Evolutionary conservation across 2,329 filamentous ascomycete species (phyloP).

Genomic region (Fusarium hostae): DNA sequence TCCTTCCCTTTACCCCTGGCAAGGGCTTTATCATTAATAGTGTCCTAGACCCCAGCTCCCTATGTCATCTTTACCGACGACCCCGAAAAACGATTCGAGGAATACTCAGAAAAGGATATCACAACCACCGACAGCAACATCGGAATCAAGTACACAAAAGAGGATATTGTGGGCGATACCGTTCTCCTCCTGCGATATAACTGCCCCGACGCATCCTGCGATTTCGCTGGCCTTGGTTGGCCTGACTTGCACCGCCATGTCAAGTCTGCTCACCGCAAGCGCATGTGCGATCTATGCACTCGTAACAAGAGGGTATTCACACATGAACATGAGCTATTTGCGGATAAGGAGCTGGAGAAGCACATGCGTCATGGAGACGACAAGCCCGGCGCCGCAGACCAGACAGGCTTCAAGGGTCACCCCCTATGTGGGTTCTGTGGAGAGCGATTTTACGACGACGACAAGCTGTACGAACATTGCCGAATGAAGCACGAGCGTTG

Average conservation of each 20-base stretch:
- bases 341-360: constrained; percentile 79
- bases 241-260: constrained; percentile 77
- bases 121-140: constrained; percentile 84
- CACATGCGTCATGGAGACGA: constrained; percentile 95
- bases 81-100: constrained; percentile 81
- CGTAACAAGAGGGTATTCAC: constrained; percentile 98
- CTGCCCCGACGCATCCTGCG: constrained; percentile 83
- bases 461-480: constrained; percentile 94
- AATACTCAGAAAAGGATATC: constrained; percentile 80
- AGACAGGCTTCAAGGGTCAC: constrained; percentile 96
- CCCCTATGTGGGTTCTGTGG: constrained; percentile 94
- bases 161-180: constrained; percentile 91
- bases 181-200: constrained; percentile 91
- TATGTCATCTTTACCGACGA: constrained; percentile 95
- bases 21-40: constrained; percentile 32
- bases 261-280: constrained; percentile 81
- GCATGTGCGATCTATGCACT: constrained; percentile 91
- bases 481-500: constrained; percentile 94
- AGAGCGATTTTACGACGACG: constrained; percentile 92
- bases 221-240: constrained; percentile 80
- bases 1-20: neutral
- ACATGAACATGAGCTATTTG: constrained; percentile 95
- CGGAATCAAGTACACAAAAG: constrained; percentile 89
- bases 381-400: constrained; percentile 86
- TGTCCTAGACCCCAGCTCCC: constrained; percentile 69